Base-by-base conservation (phyloP, 805 yeast species). In the Saturnispora serradocipensis region DNA sequence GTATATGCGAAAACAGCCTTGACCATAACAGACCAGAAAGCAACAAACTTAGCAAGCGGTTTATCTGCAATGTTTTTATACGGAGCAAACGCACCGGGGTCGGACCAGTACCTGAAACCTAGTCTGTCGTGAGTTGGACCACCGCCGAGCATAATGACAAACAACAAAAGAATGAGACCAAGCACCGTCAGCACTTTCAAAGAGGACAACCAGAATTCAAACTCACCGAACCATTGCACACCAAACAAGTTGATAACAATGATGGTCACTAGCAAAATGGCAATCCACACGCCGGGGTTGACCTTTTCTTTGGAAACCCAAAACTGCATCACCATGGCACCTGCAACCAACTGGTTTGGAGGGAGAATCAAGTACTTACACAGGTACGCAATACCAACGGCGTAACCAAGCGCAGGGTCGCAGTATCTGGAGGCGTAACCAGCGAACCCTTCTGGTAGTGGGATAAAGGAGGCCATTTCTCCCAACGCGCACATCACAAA, bases 101-200 rank as follows among this genome's bases (percentile, higher is more conserved):
- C 49, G 48, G 63, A 62, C 79, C 80, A 76, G 59, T 73, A 73
- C 51, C 67, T 63, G 56, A 70, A 70, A 7, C 71, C 68, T 60
- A 71, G 58, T 66, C 91, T 75, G 59, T 84, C 88, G 59, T 82
- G 83, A 43, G 74, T 73, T 56, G 91, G 90, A 28, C 82, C 86
- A 50, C 93, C 95, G 54, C 95, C 95, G 52, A 81, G 70, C 69
- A 84, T 82, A 54, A 86, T 76, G 53, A 82, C 68, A 56, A 84
- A 74, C 49, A 84, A 70, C 48, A 84, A 65, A 15, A 86, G 54
- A 53, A 86, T 84, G 46, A 86, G 71, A n/a, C 85, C 89, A 42
- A 81, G 56, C 70, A 81, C 77, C 6, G 86, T 80, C 39, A 81
- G 43, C 34, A 86, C 82, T 67, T 86, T 86, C 58, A 84, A 68